These are phyloP conservation scores for Mortierella sp. DNA, from an alignment of 371 early-diverging fungal species.

Conservation along the genomic window DNA sequence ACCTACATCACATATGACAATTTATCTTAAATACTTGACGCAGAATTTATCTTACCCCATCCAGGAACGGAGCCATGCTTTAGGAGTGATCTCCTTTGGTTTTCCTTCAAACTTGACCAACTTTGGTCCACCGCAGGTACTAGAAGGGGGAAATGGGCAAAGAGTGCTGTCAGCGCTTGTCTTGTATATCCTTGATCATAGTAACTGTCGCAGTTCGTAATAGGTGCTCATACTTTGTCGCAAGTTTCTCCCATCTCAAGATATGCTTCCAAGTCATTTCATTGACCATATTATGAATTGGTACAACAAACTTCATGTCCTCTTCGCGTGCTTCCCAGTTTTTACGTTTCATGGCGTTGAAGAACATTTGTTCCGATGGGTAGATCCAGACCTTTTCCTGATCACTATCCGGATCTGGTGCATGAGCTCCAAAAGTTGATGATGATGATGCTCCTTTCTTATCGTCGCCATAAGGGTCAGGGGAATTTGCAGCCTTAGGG, in stretches of 20 bases:
- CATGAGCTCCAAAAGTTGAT: slow-evolving; percentile 26
- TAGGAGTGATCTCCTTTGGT: slow-evolving; percentile 87
- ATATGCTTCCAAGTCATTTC: slow-evolving; percentile 94
- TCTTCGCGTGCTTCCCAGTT: slow-evolving; percentile 81
- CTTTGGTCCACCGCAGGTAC: slow-evolving; percentile 76
- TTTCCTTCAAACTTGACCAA: slow-evolving; percentile 89
- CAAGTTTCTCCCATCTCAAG: slow-evolving; percentile 88
- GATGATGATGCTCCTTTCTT: slow-evolving; percentile 19
- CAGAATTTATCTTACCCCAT: slow-evolving; percentile 69
- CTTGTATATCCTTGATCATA: neutral
- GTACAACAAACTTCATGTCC: slow-evolving; percentile 83
- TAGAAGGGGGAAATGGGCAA: slow-evolving; percentile 27
- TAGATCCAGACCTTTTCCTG: slow-evolving; percentile 89
- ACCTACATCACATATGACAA: neutral
- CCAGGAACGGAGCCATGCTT: slow-evolving; percentile 80
- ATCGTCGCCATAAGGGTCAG: slow-evolving; percentile 58
- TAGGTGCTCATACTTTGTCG: slow-evolving; percentile 62
- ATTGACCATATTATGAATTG: slow-evolving; percentile 93
- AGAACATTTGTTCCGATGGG: slow-evolving; percentile 95
- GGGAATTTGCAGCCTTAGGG: slow-evolving; percentile 63
- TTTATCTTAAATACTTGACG: neutral
- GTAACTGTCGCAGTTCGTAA: neutral
- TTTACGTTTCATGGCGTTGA: slow-evolving; percentile 93
- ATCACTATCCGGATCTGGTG: slow-evolving; percentile 52
- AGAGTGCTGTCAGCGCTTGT: neutral